phyloP scores from a whole-genome alignment of 305 asterid species.

The Fraxinus latifolia region DNA sequence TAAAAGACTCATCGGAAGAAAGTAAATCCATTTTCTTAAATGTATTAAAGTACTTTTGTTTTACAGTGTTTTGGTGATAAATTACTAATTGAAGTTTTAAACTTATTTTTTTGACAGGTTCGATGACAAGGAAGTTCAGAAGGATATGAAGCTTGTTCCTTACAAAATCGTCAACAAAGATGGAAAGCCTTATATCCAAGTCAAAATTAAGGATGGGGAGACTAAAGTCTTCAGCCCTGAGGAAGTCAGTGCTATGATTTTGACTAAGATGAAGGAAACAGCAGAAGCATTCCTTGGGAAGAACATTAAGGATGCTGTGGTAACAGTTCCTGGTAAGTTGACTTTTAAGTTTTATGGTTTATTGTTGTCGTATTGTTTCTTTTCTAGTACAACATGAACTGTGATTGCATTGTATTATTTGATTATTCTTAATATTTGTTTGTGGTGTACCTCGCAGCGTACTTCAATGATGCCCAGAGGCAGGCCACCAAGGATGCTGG shows the following conservation, averaged over 20 bases:
- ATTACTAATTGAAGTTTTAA: not conserved
- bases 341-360: not conserved
- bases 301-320: conserved; percentile 46
- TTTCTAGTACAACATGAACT: conserved; percentile 4
- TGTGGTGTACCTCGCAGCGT: conserved; percentile 31
- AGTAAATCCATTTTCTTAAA: conserved; percentile 25
- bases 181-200: conserved; percentile 51
- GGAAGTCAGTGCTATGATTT: conserved; percentile 49
- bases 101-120: conserved; percentile 31
- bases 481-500: conserved; percentile 54
- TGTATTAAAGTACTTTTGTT: not conserved
- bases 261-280: conserved; percentile 49
- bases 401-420: not conserved
- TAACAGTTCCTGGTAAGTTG: conserved; percentile 48
- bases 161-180: conserved; percentile 49
- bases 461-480: conserved; percentile 55
- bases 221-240: conserved; percentile 48
- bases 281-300: conserved; percentile 53
- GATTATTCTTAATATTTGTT: not conserved
- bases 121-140: conserved; percentile 53
- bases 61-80: not conserved
- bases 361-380: not conserved
- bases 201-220: conserved; percentile 43
- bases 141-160: conserved; percentile 47
- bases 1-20: conserved; percentile 53